Evolutionary conservation across 208 protist species (phyloP).

Genomic region (Crithidia bombi): DNA sequence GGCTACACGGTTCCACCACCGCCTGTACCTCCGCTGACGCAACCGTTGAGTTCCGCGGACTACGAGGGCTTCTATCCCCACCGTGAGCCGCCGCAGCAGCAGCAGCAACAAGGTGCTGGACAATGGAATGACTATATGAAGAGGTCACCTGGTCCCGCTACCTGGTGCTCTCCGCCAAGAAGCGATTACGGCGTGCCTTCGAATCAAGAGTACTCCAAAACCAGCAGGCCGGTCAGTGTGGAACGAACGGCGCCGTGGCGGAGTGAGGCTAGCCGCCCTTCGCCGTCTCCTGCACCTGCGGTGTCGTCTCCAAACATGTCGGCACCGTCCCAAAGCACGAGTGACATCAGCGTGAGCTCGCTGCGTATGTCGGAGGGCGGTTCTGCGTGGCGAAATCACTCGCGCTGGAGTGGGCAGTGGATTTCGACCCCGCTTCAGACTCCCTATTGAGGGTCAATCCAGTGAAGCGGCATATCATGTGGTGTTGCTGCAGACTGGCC

Average conservation of each 20-base stretch:
- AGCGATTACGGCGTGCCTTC: not conserved
- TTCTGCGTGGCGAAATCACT: not conserved
- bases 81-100: not conserved
- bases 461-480: not conserved
- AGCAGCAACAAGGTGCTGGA: not conserved
- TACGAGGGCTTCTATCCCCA: conserved; percentile 5
- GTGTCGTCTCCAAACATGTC: not conserved
- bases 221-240: not conserved
- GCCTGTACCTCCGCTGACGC: conserved; percentile 2
- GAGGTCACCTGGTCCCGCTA: not conserved
- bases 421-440: not conserved
- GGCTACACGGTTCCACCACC: not conserved
- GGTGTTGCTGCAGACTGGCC: not conserved
- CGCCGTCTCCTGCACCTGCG: not conserved
- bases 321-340: not conserved
- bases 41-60: not conserved
- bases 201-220: not conserved
- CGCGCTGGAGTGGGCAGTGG: conserved; percentile 1
- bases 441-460: not conserved
- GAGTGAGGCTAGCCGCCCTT: not conserved
- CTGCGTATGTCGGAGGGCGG: not conserved
- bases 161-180: conserved; percentile 2
- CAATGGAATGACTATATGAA: not conserved
- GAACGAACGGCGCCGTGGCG: not conserved
- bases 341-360: conserved; percentile 6